Conservation (phyloP, 805 yeast species). For the Saccharomycopsis fermentans region DNA sequence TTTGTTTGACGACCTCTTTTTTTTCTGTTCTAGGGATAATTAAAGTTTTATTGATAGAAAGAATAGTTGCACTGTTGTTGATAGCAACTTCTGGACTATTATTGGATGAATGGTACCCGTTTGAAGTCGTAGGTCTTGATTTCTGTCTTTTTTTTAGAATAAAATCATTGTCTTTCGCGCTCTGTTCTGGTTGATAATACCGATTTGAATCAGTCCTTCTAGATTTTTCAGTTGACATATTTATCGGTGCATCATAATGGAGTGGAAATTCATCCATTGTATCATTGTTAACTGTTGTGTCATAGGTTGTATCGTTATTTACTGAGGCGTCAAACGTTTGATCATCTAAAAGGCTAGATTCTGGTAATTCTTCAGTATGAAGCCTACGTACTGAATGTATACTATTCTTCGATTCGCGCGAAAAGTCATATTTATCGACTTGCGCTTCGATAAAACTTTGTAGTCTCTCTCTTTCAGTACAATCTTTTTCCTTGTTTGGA, state of each 20-base stretch:
- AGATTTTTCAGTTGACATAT: not conserved
- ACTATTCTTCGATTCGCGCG: not conserved
- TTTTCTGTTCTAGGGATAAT: too few species aligned
- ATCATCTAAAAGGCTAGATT: not conserved
- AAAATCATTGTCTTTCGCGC: too few species aligned
- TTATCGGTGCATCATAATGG: too few species aligned
- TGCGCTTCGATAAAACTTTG: not conserved
- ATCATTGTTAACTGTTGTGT: not conserved
- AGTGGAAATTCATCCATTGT: not conserved
- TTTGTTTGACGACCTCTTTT: too few species aligned
- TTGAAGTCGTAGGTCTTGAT: too few species aligned
- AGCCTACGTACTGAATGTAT: not conserved
- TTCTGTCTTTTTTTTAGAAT: too few species aligned
- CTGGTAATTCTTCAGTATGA: not conserved
- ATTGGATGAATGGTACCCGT: too few species aligned
- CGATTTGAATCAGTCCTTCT: too few species aligned
- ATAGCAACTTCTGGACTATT: too few species aligned
- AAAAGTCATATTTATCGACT: not conserved
- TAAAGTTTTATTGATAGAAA: too few species aligned
- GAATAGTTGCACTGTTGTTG: too few species aligned
- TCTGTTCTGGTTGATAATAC: too few species aligned
- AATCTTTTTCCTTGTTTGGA: not conserved
- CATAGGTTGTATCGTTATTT: not conserved
- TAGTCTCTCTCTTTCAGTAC: not conserved
- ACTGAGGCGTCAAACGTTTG: not conserved